Evolutionary conservation across 805 yeast species (phyloP).

Genomic region (Lipomyces starkeyi): DNA sequence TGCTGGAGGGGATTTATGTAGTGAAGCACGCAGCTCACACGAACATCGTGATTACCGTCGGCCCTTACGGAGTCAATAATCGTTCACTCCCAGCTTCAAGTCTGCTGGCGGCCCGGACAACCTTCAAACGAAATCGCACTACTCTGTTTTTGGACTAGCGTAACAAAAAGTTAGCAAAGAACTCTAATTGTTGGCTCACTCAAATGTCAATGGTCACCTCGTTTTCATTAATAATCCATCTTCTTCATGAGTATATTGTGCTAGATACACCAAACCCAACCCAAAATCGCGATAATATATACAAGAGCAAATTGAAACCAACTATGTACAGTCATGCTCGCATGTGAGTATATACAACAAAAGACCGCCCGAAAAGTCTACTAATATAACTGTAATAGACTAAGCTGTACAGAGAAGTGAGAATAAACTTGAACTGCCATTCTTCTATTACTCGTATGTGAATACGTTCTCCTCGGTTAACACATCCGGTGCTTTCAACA

Average conservation of each 20-base stretch:
- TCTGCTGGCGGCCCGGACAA: too few species aligned
- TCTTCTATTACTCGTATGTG: not conserved
- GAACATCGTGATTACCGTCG: not conserved
- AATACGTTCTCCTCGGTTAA: slow-evolving; percentile 11
- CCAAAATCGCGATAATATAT: not conserved
- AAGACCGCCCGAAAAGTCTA: too few species aligned
- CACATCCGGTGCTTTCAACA: slow-evolving; percentile 14
- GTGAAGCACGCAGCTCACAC: not conserved
- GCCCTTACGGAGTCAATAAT: not conserved
- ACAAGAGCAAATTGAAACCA: not conserved
- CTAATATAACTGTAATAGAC: too few species aligned
- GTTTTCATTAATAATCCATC: too few species aligned
- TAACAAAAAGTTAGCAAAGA: not conserved
- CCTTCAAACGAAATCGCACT: not conserved
- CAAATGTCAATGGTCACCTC: too few species aligned
- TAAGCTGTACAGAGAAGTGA: not conserved
- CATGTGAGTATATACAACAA: not conserved
- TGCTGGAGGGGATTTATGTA: not conserved
- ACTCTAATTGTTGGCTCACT: not conserved
- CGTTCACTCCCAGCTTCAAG: too few species aligned
- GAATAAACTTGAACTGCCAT: not conserved
- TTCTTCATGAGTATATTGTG: too few species aligned
- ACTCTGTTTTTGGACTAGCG: not conserved
- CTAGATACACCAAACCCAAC: too few species aligned
- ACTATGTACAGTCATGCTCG: not conserved